Percentiles rank a stretch among this genome's conserved stretches.
Conservation (phyloP, 495 filamentous ascomycete species). For the Daldinia loculata region DNA sequence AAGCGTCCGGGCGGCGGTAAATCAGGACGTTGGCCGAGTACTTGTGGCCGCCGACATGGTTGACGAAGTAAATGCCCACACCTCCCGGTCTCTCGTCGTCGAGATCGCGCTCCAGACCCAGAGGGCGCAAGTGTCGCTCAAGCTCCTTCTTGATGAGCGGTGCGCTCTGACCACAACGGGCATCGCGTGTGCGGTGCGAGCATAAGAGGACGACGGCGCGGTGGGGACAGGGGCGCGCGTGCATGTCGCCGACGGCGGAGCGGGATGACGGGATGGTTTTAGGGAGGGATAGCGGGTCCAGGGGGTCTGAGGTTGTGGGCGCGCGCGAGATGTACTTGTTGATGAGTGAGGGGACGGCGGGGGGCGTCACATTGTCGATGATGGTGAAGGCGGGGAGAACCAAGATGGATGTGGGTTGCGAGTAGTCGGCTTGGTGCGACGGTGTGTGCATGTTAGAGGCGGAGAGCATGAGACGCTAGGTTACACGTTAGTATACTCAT, state of each 20-base stretch:
- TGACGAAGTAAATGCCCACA: slow-evolving; percentile 94
- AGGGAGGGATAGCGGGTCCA: slow-evolving; percentile 55
- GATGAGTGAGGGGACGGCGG: slow-evolving; percentile 76
- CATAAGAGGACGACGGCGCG: slow-evolving; percentile 89
- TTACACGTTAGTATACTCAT: slow-evolving; percentile 5
- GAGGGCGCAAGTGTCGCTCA: slow-evolving; percentile 84
- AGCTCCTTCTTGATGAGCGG: slow-evolving; percentile 87
- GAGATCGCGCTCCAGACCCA: slow-evolving; percentile 86
- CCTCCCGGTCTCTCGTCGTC: slow-evolving; percentile 88
- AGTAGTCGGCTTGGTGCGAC: slow-evolving; percentile 61
- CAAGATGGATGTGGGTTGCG: slow-evolving; percentile 79
- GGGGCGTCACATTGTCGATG: slow-evolving; percentile 85
- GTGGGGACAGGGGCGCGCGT: slow-evolving; percentile 78
- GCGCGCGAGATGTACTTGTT: slow-evolving; percentile 72
- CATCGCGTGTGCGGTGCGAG: slow-evolving; percentile 91
- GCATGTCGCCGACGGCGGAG: slow-evolving; percentile 60
- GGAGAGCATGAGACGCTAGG: slow-evolving; percentile 84
- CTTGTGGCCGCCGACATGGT: slow-evolving; percentile 94
- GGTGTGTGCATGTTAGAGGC: slow-evolving; percentile 92
- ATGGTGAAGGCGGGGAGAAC: slow-evolving; percentile 88
- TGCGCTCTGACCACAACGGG: slow-evolving; percentile 91
- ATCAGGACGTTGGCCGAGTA: slow-evolving; percentile 92
- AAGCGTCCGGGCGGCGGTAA: slow-evolving; percentile 74
- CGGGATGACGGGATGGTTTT: slow-evolving; percentile 64
- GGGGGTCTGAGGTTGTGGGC: slow-evolving; percentile 77